A percentile compares a stretch with the other conserved stretches of the same genome.
phyloP scores from a whole-genome alignment of 257 asterid genomes.

The Nicotiana obtusifolia region DNA sequence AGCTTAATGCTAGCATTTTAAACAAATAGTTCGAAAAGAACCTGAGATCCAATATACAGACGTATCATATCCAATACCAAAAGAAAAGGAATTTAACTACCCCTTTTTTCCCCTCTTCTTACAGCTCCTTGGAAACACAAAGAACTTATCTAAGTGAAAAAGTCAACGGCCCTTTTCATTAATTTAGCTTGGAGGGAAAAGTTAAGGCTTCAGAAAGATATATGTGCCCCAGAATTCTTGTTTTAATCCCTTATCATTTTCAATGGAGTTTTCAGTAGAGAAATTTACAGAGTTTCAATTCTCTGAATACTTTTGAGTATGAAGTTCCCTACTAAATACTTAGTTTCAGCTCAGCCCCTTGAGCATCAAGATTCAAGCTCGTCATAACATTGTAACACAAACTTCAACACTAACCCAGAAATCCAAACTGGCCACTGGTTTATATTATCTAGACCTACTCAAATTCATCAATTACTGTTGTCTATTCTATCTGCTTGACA shows the following conservation, averaged over 20 bases:
- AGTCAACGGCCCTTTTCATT: background rate
- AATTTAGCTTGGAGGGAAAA: background rate
- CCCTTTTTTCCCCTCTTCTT: background rate
- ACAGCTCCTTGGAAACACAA: background rate
- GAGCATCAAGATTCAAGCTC: background rate
- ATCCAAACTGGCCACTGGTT: background rate
- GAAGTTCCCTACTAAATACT: background rate
- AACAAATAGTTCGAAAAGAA: background rate
- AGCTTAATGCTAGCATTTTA: background rate
- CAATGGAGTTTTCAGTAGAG: background rate
- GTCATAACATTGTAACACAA: background rate
- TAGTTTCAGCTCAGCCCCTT: background rate
- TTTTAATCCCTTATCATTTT: background rate
- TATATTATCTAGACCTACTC: background rate
- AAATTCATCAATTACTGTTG: background rate
- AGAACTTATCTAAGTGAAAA: background rate
- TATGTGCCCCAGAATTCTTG: background rate
- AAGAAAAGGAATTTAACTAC: background rate
- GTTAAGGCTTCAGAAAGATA: background rate
- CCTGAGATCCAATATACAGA: background rate
- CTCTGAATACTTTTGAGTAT: background rate
- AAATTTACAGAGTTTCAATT: background rate
- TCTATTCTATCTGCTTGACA: background rate
- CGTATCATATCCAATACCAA: background rate
- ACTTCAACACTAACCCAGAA: background rate